Percentiles rank a stretch among this genome's conserved stretches.
Conservation (phyloP, 352 stramenopile genomes). For the Globisporangium nunn region DNA sequence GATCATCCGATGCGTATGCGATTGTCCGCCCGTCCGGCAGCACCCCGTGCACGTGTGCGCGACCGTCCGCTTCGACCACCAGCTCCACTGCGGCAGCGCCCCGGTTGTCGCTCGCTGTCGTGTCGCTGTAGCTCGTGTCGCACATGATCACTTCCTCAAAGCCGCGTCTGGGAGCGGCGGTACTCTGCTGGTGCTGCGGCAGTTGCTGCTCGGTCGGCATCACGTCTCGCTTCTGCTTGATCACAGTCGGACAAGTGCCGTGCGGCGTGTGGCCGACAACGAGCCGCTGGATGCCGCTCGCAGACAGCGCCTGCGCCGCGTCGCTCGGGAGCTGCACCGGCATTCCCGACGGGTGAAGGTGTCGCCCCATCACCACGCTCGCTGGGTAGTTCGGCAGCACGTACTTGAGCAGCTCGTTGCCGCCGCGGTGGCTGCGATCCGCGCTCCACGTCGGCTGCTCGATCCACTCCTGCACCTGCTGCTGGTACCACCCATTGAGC, state of each 20-base stretch:
- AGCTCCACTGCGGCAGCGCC: slow-evolving; percentile 73
- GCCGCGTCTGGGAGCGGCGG: too few species aligned
- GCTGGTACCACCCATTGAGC: slow-evolving; percentile 81
- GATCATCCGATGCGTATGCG: slow-evolving; percentile 30
- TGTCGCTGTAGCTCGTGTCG: slow-evolving; percentile 91
- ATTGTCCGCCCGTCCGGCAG: slow-evolving; percentile 43
- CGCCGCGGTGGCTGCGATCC: slow-evolving; percentile 45
- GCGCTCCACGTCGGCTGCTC: slow-evolving; percentile 66
- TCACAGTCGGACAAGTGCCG: slow-evolving; percentile 86
- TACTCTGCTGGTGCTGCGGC: too few species aligned
- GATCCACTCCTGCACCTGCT: slow-evolving; percentile 74
- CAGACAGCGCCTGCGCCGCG: slow-evolving; percentile 45
- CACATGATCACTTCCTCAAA: slow-evolving; percentile 87
- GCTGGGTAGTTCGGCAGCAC: slow-evolving; percentile 45
- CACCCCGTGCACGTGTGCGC: slow-evolving; percentile 43
- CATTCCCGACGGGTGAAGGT: slow-evolving; percentile 75
- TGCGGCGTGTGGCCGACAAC: slow-evolving; percentile 91
- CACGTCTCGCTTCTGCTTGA: slow-evolving; percentile 35
- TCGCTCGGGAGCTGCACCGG: slow-evolving; percentile 32
- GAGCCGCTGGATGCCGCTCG: slow-evolving; percentile 75
- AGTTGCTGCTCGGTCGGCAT: too few species aligned
- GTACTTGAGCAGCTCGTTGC: slow-evolving; percentile 66
- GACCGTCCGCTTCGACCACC: slow-evolving; percentile 48
- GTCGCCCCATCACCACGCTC: slow-evolving; percentile 72
- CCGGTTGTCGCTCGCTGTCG: slow-evolving; percentile 59